Base-by-base conservation (phyloP, 164 flowering plant genomes). In the Vitis vinifera region DNA sequence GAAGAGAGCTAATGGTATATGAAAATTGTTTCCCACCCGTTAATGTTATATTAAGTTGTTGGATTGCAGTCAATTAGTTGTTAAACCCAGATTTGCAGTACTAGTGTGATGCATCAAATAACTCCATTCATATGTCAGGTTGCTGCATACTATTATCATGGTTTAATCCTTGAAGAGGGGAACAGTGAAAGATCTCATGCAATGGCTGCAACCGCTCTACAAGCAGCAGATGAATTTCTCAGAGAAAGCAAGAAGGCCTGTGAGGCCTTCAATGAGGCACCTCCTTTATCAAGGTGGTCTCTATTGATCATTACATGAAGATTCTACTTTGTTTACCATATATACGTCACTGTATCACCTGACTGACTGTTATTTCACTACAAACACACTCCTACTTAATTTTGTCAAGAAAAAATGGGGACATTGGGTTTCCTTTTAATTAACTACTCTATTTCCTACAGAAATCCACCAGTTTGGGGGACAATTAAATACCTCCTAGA, bases 111-210 rank as follows among this genome's bases (percentile, higher is more conserved):
- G 27, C 27, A 37, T 37, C 44, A 6, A 37, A 3, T 3, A 37
- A 37, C 44, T 37, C 44, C 44, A 37, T 53, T 53, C 16, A 5
- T n/a, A 11, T 53, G n/a, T 15, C 79, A 95, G 99, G 97, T 97
- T 67, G 97, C 96, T 67, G 99, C 99, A 61, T 95, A 95, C 71
- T 95, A 95, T 80, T 95, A 90, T 77, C 99, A 95, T 79, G 97
- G 99, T 55, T 70, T 93, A 73, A 95, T 95, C 66, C 93, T 95
- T 63, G 99, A 93, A 55, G 99, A 95, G 73, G 97, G 92, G 16
- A 93, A 95, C 71, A 88, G 96, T 9, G 99, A 93, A 78, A 90
- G 88, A 75, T 89, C 87, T 59, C 97, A 95, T 78, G 88, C 89
- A 57, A 92, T 95, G 98, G 98, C 96, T 71, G 94, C 88, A 51